These are phyloP conservation scores for Colletotrichum sp. DNA, from an alignment of 2,329 filamentous ascomycete species.

Conservation along the genomic window DNA sequence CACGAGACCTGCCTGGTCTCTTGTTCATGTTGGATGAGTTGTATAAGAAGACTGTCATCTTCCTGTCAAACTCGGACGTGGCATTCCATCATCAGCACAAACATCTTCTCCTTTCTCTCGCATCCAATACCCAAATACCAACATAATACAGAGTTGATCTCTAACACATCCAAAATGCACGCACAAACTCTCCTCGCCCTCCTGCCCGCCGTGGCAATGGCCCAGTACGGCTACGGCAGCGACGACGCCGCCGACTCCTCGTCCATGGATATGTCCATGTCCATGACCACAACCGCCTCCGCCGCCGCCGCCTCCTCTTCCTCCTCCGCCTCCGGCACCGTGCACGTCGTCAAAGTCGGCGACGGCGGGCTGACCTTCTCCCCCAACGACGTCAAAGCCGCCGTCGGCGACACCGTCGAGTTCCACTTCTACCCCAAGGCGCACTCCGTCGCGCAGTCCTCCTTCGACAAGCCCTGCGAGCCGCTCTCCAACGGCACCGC, in stretches of 20 bases:
- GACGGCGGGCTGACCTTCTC: constrained; percentile 47
- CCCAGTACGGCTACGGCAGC: constrained; percentile 5
- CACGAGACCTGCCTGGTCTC: background rate
- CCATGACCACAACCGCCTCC: background rate
- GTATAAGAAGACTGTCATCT: constrained; percentile 1
- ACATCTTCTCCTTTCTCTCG: background rate
- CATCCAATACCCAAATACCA: background rate
- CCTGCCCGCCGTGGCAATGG: constrained; percentile 11
- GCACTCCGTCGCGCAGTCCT: constrained; percentile 66
- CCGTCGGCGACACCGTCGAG: constrained; percentile 50
- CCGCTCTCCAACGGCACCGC: constrained; percentile 49
- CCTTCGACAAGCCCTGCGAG: constrained; percentile 63
- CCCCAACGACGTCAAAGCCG: constrained; percentile 55
- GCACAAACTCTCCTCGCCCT: constrained; percentile 4
- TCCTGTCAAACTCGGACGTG: background rate
- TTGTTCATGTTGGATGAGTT: background rate
- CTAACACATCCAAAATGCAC: constrained; percentile 7
- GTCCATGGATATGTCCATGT: background rate
- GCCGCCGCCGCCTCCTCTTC: background rate
- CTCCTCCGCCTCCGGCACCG: background rate
- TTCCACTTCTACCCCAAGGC: constrained; percentile 53
- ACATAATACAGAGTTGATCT: background rate
- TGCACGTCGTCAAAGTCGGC: constrained; percentile 28
- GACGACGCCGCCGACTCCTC: background rate
- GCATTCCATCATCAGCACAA: background rate